Conservation (phyloP, 768 basidiomycete species). For the Cystobasidium tubakii region DNA sequence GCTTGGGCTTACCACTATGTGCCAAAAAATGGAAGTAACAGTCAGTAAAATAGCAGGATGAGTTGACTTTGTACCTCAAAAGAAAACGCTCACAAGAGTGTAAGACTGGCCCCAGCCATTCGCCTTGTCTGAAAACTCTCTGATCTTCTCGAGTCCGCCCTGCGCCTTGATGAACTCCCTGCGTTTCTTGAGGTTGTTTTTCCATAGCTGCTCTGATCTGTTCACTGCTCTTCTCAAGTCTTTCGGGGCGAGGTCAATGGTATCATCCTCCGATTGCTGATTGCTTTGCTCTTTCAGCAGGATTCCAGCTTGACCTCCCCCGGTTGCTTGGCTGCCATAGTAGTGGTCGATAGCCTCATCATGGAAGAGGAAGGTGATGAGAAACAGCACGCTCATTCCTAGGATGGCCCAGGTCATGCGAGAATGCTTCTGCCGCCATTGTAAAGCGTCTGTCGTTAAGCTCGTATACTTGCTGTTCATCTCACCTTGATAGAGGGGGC, state of each 20-base stretch:
- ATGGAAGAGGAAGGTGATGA: neutral
- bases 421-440: neutral
- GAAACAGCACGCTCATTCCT: neutral
- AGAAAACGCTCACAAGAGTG: neutral
- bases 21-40: neutral
- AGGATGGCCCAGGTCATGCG: slow-evolving; percentile 2
- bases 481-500: neutral
- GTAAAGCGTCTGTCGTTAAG: neutral
- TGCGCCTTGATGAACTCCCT: slow-evolving; percentile 19
- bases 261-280: neutral
- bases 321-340: neutral
- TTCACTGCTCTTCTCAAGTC: slow-evolving; percentile 6
- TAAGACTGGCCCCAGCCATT: neutral
- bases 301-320: neutral
- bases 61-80: too few relatives aligned
- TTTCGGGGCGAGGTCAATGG: neutral
- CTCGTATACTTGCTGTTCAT: neutral
- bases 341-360: neutral
- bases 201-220: slow-evolving; percentile 9
- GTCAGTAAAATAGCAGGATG: too few relatives aligned
- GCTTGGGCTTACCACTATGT: neutral
- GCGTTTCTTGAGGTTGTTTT: slow-evolving; percentile 13
- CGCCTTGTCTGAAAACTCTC: slow-evolving; percentile 13
- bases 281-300: neutral
- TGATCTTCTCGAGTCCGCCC: slow-evolving; percentile 12